Evolutionary conservation across 805 yeast genomes (phyloP).

Genomic region (Kodamaea kaohsiungensis): DNA sequence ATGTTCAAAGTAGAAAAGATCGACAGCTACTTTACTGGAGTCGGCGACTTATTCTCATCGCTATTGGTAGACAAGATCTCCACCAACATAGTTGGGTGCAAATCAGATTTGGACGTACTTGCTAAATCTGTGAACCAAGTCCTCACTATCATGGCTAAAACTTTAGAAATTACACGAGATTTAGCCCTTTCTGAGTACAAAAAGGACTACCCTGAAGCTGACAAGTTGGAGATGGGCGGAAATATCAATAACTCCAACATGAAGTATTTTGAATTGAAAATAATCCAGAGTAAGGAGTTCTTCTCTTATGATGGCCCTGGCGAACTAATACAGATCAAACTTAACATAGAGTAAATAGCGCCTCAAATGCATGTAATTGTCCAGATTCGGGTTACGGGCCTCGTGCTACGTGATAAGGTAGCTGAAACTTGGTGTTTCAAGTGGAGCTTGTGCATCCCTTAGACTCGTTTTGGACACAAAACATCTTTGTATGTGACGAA

Average conservation of each 20-base stretch:
- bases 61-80: conserved; percentile 64
- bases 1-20: conserved; percentile 58
- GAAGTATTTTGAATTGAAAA: conserved; percentile 72
- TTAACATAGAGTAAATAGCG: conserved; percentile 3
- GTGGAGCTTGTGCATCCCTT: neutral
- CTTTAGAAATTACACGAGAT: conserved; percentile 49
- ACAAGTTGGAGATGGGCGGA: conserved; percentile 25
- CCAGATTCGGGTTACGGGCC: neutral
- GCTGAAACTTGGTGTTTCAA: neutral
- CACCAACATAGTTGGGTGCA: conserved; percentile 16
- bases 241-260: conserved; percentile 59
- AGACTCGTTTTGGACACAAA: neutral
- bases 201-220: conserved; percentile 1
- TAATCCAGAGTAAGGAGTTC: conserved; percentile 58
- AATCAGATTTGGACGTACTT: conserved; percentile 17
- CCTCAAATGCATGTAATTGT: conserved; percentile 1
- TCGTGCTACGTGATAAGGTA: neutral
- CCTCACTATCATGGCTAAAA: conserved; percentile 54
- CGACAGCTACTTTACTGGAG: conserved; percentile 89
- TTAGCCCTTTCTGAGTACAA: conserved; percentile 28
- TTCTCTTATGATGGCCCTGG: conserved; percentile 29
- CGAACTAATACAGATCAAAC: conserved; percentile 12
- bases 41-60: conserved; percentile 90
- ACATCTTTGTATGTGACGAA: neutral
- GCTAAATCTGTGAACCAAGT: conserved; percentile 52